Conservation (phyloP, 805 yeast genomes). For the Tetrapisispora pingtungensis region DNA sequence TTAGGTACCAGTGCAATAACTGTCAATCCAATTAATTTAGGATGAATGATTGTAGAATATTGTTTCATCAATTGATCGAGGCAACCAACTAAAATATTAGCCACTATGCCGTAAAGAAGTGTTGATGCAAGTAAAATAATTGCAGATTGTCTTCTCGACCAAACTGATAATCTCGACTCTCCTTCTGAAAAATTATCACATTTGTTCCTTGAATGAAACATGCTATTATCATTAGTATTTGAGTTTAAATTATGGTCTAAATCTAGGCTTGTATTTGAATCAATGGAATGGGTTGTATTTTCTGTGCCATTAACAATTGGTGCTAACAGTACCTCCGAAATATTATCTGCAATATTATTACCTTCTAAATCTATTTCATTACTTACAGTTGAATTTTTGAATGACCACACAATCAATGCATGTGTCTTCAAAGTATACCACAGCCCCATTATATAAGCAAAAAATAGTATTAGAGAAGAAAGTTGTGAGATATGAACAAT, state of each 20-base stretch:
- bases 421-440: slow-evolving; percentile 92
- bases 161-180: slow-evolving; percentile 54
- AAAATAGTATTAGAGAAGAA: slow-evolving; percentile 69
- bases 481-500: slow-evolving; percentile 72
- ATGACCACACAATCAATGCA: slow-evolving; percentile 83
- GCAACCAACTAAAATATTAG: slow-evolving; percentile 85
- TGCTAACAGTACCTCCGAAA: neutral
- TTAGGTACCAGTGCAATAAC: slow-evolving; percentile 94
- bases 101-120: slow-evolving; percentile 77
- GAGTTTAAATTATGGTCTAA: too few relatives aligned
- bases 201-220: neutral
- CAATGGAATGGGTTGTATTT: neutral
- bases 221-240: too few relatives aligned
- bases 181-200: neutral
- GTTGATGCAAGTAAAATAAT: slow-evolving; percentile 78
- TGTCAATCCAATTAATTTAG: slow-evolving; percentile 85
- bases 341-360: slow-evolving; percentile 14
- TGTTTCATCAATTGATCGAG: slow-evolving; percentile 81
- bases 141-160: slow-evolving; percentile 81
- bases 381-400: neutral
- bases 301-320: slow-evolving; percentile 61
- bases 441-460: slow-evolving; percentile 80
- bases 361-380: slow-evolving; percentile 38
- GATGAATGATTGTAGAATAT: slow-evolving; percentile 57
- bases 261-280: neutral